Conservation (phyloP, 495 filamentous ascomycete genomes). For the Daldinia grandis region DNA sequence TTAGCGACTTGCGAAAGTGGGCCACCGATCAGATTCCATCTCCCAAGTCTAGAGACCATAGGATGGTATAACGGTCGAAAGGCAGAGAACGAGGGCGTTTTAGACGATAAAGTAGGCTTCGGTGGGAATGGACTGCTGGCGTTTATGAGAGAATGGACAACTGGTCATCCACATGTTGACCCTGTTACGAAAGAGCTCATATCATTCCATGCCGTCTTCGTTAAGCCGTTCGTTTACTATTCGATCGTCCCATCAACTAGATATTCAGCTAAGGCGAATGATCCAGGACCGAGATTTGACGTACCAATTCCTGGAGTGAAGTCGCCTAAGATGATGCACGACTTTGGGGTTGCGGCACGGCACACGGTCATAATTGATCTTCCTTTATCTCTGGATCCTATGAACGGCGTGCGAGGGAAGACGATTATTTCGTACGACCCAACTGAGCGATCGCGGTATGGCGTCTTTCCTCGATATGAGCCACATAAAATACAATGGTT, state of each 20-base stretch:
- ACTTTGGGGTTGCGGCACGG: constrained; percentile 67
- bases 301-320: constrained; percentile 60
- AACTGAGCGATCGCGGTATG: constrained; percentile 63
- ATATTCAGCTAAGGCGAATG: constrained; percentile 19
- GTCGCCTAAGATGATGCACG: constrained; percentile 75
- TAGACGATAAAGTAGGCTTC: constrained; percentile 45
- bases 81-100: constrained; percentile 56
- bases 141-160: constrained; percentile 73
- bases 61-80: constrained; percentile 70
- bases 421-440: constrained; percentile 66
- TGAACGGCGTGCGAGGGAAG: constrained; percentile 61
- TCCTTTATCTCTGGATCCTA: constrained; percentile 67
- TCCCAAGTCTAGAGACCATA: constrained; percentile 68
- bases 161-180: constrained; percentile 72
- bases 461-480: constrained; percentile 67
- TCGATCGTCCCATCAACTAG: constrained; percentile 60
- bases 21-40: constrained; percentile 67
- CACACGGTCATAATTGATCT: constrained; percentile 74
- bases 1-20: constrained; percentile 73
- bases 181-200: constrained; percentile 67
- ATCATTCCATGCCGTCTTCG: constrained; percentile 67
- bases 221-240: constrained; percentile 70
- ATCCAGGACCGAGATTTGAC: constrained; percentile 21
- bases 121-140: constrained; percentile 60
- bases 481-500: constrained; percentile 67